Evolutionary conservation across 768 basidiomycete species (phyloP).

Genomic region (Pilatotrama ljubarskyi): DNA sequence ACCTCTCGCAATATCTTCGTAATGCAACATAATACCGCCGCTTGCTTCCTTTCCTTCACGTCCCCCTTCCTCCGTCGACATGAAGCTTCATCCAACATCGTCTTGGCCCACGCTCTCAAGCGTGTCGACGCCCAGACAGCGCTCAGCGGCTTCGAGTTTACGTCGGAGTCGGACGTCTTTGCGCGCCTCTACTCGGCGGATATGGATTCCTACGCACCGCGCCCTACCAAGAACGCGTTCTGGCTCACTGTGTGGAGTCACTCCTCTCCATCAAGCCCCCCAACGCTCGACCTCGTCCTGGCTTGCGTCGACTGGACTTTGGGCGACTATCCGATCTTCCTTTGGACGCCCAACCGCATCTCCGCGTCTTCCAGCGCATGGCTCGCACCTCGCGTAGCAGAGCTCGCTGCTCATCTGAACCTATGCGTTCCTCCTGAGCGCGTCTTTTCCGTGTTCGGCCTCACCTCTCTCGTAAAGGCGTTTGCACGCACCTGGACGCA

Average conservation of each 20-base stretch:
- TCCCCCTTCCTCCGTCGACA: conserved; percentile 44
- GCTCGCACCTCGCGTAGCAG: conserved; percentile 37
- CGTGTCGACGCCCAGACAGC: conserved; percentile 39
- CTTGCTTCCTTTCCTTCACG: conserved; percentile 42
- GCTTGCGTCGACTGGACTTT: conserved; percentile 46
- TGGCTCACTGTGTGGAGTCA: conserved; percentile 54
- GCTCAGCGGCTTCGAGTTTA: conserved; percentile 39
- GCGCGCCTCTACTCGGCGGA: conserved; percentile 27
- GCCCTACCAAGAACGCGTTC: conserved; percentile 32
- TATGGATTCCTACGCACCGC: conserved; percentile 25
- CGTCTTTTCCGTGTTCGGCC: conserved; percentile 54
- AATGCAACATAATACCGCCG: conserved; percentile 41
- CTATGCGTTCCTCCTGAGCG: conserved; percentile 42
- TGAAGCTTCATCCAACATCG: conserved; percentile 52
- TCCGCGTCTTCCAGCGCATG: conserved; percentile 31
- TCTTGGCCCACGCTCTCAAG: conserved; percentile 52
- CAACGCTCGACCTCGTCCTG: conserved; percentile 44
- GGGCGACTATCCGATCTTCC: conserved; percentile 53
- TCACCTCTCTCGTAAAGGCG: conserved; percentile 39
- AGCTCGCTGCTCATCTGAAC: conserved; percentile 40
- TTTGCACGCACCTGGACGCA: conserved; percentile 48
- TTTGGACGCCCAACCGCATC: conserved; percentile 43
- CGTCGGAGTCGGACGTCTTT: conserved; percentile 35
- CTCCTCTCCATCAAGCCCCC: conserved; percentile 28
- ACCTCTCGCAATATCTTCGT: conserved; percentile 30